A percentile compares a stretch with the other conserved stretches of the same genome.
phyloP scores from a whole-genome alignment of 2,329 filamentous ascomycete species.

The Didymella keratinophila region DNA sequence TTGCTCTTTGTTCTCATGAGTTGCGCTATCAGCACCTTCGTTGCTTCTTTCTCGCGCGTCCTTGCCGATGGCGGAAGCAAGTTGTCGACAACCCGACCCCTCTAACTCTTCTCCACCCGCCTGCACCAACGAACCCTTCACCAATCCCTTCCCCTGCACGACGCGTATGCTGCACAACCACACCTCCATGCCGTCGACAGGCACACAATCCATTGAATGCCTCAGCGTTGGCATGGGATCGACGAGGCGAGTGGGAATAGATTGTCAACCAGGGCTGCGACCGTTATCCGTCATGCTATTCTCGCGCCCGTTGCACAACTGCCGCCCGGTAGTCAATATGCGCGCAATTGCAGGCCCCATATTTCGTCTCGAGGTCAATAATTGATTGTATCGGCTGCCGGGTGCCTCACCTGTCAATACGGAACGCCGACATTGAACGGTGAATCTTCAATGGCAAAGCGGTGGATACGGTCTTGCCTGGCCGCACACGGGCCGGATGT shows the following conservation, averaged over 20 bases:
- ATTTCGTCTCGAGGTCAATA: not conserved
- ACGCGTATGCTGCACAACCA: conserved; percentile 19
- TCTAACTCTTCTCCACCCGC: not conserved
- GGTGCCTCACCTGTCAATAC: conserved; percentile 5
- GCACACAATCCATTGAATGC: not conserved
- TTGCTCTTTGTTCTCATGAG: not conserved
- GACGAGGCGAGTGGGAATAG: conserved; percentile 7
- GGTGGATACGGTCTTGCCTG: conserved; percentile 3
- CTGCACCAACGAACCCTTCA: conserved; percentile 5
- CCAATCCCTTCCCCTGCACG: conserved; percentile 4
- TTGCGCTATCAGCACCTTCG: not conserved
- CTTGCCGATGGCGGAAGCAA: conserved; percentile 1
- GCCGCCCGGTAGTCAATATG: conserved; percentile 13
- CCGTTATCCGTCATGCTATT: conserved; percentile 18
- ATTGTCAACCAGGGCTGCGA: conserved; percentile 8
- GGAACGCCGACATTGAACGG: conserved; percentile 3
- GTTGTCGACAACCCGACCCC: not conserved
- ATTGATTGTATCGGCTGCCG: not conserved
- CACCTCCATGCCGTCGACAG: not conserved
- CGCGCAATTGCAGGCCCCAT: conserved; percentile 10
- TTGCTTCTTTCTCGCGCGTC: conserved; percentile 4
- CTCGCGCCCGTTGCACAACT: conserved; percentile 12
- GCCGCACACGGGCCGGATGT: not conserved
- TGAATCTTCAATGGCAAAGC: not conserved
- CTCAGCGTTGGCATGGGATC: not conserved